A percentile compares a stretch with the other conserved stretches of the same genome.
phyloP scores from a whole-genome alignment of 352 stramenopile genomes.

The Phytophthora vignae region DNA sequence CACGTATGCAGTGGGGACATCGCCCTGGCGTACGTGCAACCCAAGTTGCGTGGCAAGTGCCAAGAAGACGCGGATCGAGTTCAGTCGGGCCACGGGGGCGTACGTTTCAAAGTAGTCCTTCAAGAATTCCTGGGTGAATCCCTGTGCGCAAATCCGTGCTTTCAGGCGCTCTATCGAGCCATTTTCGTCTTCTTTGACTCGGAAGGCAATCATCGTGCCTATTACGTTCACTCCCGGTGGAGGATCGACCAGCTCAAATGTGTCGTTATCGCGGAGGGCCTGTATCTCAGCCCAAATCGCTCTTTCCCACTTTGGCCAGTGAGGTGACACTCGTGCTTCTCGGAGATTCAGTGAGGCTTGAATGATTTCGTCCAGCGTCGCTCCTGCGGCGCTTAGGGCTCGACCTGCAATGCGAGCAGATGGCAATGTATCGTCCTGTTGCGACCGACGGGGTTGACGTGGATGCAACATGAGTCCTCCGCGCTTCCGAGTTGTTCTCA shows the following conservation, averaged over 20 bases:
- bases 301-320: conserved; percentile 3
- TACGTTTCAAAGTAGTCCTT: conserved; percentile 28
- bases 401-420: conserved; percentile 2
- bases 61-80: conserved; percentile 22
- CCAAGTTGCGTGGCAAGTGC: not conserved
- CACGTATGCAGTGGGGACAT: conserved; percentile 21
- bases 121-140: conserved; percentile 21
- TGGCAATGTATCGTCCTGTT: not conserved
- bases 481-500: not conserved
- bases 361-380: conserved; percentile 1
- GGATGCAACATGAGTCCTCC: too few species aligned
- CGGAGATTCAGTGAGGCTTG: conserved; percentile 1
- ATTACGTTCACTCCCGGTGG: conserved; percentile 8
- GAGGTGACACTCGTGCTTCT: not conserved
- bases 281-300: conserved; percentile 6
- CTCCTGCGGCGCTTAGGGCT: not conserved
- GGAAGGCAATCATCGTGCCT: conserved; percentile 7
- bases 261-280: conserved; percentile 8
- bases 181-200: conserved; percentile 1
- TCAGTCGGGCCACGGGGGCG: conserved; percentile 15
- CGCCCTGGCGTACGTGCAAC: conserved; percentile 13
- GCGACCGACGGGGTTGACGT: not conserved
- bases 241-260: conserved; percentile 14
- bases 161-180: conserved; percentile 20
- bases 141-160: conserved; percentile 24